Base-by-base conservation (phyloP, 2,329 filamentous ascomycete genomes). In the Xylaria sp. region DNA sequence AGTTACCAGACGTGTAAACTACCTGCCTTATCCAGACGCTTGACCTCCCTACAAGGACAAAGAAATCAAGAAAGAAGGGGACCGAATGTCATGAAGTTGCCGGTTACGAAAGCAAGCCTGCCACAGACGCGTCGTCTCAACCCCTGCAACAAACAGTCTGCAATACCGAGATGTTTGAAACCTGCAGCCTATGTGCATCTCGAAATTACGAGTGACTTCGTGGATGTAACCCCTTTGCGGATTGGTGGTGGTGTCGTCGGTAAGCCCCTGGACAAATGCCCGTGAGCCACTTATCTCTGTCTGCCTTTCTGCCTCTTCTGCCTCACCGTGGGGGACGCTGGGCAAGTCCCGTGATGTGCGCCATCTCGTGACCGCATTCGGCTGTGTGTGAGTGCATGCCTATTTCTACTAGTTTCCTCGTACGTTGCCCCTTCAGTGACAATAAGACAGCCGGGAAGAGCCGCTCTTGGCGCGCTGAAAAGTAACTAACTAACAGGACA, bases 381-480 rank as follows among this genome's bases (percentile, higher is more conserved):
- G 72, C 75, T 77, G 75, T 75, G 74, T 73, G 75, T 76, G 75
- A 75, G 72, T 76, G 74, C 74, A 76, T 77, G 71, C 63, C 59
- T 44, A 40, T 57, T 65, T 31, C 57, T 66, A 51, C 20, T 57
- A 49, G 49, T 56, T 46, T 58, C 42, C 40, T 56, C 58, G 51
- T 65, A 65, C 53, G 38, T 38, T 65, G 48, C 53, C 51, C 42
- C 33, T 7, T 58, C 31, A 36, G 26, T 38, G 44, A 48, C 51
- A 49, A 48, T 13, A 56, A 28, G 44, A 40, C 51, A 54, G 42
- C 40, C 74, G 74, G 75, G 75, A 75, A 70, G 71, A 76, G 71
- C 74, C 74, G 74, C 67, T 65, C 71, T 73, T 71, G 71, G 69
- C 70, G 72, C 60, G 20, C 66, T 57, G 54, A 59, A 57, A 70